Percentiles rank a stretch among this genome's conserved stretches.
These are phyloP conservation scores for Pythium chondricola DNA, from an alignment of 352 stramenopile genomes.

Conservation along the genomic window DNA sequence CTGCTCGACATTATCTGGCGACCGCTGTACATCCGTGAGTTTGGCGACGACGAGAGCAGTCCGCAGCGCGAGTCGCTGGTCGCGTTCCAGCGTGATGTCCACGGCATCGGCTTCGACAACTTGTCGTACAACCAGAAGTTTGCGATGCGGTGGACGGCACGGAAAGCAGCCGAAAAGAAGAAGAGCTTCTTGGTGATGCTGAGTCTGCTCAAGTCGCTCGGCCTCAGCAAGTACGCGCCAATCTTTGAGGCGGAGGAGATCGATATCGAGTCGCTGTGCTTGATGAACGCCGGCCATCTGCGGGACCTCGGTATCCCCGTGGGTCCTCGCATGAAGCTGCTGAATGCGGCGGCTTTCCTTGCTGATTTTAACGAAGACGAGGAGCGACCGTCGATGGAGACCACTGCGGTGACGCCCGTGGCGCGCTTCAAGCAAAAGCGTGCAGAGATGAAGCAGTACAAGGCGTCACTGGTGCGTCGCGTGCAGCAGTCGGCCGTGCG, in stretches of 20 bases:
- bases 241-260: slow-evolving; percentile 87
- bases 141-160: slow-evolving; percentile 71
- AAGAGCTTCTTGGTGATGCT: slow-evolving; percentile 87
- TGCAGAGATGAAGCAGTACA: slow-evolving; percentile 83
- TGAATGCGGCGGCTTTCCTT: slow-evolving; percentile 77
- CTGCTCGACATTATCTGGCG: slow-evolving; percentile 82
- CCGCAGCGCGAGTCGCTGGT: slow-evolving; percentile 75
- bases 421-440: slow-evolving; percentile 74
- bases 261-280: slow-evolving; percentile 78
- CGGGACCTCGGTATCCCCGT: slow-evolving; percentile 81
- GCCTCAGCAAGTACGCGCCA: slow-evolving; percentile 78
- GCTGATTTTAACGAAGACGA: slow-evolving; percentile 82
- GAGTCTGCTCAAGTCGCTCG: slow-evolving; percentile 66
- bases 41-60: slow-evolving; percentile 76
- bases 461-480: slow-evolving; percentile 72
- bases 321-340: slow-evolving; percentile 76
- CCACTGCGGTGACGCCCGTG: slow-evolving; percentile 59
- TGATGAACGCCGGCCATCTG: slow-evolving; percentile 84
- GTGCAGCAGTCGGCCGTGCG: slow-evolving; percentile 83
- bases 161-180: slow-evolving; percentile 82
- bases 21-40: slow-evolving; percentile 77
- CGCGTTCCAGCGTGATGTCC: slow-evolving; percentile 81
- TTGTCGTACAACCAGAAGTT: slow-evolving; percentile 85
- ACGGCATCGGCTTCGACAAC: slow-evolving; percentile 82
- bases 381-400: slow-evolving; percentile 58